These are phyloP conservation scores for Salix caprea DNA, from an alignment of 345 rosid species.

Conservation along the genomic window DNA sequence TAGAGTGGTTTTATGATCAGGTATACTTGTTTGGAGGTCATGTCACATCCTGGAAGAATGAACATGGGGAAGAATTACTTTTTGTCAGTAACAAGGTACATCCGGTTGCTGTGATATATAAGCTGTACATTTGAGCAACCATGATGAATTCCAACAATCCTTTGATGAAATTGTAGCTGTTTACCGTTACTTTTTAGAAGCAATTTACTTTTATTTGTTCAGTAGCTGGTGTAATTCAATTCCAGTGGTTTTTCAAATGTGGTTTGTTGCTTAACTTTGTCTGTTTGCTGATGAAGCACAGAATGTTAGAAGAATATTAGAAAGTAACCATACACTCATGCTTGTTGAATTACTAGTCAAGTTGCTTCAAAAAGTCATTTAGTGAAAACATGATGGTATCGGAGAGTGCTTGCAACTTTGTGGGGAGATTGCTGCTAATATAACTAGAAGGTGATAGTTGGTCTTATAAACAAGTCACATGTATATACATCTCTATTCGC, in stretches of 20 bases:
- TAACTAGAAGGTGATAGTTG: not conserved
- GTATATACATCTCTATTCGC: not conserved
- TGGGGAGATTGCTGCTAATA: not conserved
- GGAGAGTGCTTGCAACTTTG: not conserved
- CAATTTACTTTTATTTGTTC: not conserved
- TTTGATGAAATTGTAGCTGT: not conserved
- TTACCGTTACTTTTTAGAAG: not conserved
- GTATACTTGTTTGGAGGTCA: constrained; percentile 85
- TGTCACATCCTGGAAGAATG: constrained; percentile 97
- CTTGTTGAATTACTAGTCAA: not conserved
- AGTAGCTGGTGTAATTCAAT: not conserved
- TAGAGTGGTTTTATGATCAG: constrained; percentile 26
- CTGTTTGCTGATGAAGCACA: not conserved
- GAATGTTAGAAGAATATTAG: not conserved
- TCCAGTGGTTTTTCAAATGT: not conserved
- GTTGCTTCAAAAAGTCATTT: not conserved
- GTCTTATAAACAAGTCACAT: not conserved
- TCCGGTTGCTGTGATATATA: not conserved
- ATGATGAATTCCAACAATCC: not conserved
- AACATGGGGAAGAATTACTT: constrained; percentile 77
- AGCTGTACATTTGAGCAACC: not conserved
- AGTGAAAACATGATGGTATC: not conserved
- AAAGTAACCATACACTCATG: not conserved
- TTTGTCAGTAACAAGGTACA: constrained; percentile 72
- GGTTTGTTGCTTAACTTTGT: not conserved